A percentile compares a stretch with the other conserved stretches of the same genome.
These are phyloP conservation scores for Quercus aquifolioides DNA, from an alignment of 306 rosid genomes.

Conservation along the genomic window DNA sequence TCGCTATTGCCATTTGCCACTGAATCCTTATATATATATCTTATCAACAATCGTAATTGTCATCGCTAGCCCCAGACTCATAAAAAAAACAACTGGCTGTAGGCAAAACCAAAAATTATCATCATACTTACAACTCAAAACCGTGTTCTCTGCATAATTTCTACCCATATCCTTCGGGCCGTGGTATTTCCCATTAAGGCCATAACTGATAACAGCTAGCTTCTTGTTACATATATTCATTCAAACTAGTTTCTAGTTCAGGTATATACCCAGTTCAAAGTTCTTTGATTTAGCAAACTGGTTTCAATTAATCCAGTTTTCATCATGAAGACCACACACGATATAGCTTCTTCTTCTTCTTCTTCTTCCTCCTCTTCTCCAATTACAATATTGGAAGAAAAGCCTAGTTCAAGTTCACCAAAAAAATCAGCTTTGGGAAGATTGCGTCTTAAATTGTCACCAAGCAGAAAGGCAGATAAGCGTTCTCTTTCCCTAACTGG, in stretches of 20 bases:
- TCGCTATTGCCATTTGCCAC: too few species aligned
- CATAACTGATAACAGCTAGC: background rate
- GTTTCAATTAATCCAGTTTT: background rate
- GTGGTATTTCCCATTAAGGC: too few species aligned
- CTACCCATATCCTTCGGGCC: too few species aligned
- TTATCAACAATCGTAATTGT: too few species aligned
- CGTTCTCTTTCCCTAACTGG: background rate
- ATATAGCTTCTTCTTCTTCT: background rate
- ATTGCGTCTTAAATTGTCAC: background rate
- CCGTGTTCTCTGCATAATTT: too few species aligned
- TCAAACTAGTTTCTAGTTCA: background rate
- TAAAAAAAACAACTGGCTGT: too few species aligned
- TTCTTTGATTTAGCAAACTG: too few species aligned
- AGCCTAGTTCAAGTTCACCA: background rate
- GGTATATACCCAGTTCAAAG: background rate
- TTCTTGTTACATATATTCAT: background rate
- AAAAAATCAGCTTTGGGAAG: slow-evolving; percentile 4
- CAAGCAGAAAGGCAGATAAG: background rate
- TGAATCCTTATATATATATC: too few species aligned
- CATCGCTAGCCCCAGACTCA: too few species aligned
- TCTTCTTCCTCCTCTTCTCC: background rate
- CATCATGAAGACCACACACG: background rate
- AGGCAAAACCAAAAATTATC: too few species aligned
- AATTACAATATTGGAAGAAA: background rate
- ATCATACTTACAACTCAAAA: too few species aligned